Percentiles rank a stretch among this genome's conserved stretches.
phyloP scores from a whole-genome alignment of 1,284 basidiomycete species.

The Anthracocystis walkeri region DNA sequence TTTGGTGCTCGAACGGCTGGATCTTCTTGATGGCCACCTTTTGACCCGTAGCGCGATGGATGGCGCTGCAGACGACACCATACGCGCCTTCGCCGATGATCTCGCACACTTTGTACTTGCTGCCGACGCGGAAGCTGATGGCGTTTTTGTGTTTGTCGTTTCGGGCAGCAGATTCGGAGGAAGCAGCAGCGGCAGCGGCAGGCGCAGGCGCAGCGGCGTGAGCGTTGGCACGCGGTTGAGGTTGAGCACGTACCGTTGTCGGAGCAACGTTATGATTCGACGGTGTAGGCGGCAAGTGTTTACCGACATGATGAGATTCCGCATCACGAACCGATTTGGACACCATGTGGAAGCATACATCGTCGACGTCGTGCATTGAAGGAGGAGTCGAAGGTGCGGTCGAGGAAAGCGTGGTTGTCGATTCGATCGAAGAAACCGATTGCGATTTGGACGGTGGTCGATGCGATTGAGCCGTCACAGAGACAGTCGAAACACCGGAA shows the following conservation, averaged over 20 bases:
- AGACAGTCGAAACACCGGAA: constrained; percentile 19
- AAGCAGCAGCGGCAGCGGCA: constrained; percentile 8
- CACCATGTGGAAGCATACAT: constrained; percentile 39
- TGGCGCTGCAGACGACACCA: constrained; percentile 70
- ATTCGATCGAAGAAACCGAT: constrained; percentile 34
- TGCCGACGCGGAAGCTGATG: constrained; percentile 66
- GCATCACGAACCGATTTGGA: constrained; percentile 22
- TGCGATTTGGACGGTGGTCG: constrained; percentile 36
- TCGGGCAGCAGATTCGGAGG: constrained; percentile 17
- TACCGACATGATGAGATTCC: constrained; percentile 15
- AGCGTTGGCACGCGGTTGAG: constrained; percentile 3
- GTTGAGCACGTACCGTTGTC: background rate
- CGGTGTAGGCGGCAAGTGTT: constrained; percentile 17
- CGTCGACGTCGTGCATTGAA: constrained; percentile 26
- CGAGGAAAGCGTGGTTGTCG: constrained; percentile 21
- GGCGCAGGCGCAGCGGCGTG: background rate
- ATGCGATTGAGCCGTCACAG: constrained; percentile 24
- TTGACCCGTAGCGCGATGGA: constrained; percentile 68
- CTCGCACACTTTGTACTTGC: constrained; percentile 68
- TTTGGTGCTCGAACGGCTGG: constrained; percentile 68
- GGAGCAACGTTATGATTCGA: constrained; percentile 5
- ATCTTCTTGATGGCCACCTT: constrained; percentile 71
- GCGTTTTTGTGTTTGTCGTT: constrained; percentile 38
- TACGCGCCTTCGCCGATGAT: constrained; percentile 72
- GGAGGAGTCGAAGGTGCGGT: constrained; percentile 28